These are phyloP conservation scores for Aphanocladium album DNA, from an alignment of 2,329 filamentous ascomycete species.

Conservation along the genomic window DNA sequence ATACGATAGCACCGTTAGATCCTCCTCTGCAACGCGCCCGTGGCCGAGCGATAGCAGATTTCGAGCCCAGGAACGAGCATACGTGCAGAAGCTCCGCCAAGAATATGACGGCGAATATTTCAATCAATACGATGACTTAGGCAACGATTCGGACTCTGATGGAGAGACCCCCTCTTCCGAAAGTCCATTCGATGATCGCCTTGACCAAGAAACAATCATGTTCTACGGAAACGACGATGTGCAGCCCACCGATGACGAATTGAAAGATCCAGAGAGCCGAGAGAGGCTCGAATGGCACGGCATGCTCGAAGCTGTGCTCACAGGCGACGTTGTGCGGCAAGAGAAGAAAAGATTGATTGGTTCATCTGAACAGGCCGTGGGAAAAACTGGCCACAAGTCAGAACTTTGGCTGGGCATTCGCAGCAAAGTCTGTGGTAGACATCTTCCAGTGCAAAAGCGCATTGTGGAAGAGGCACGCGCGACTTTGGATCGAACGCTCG, in stretches of 20 bases:
- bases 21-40: slow-evolving; percentile 49
- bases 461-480: slow-evolving; percentile 81
- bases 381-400: slow-evolving; percentile 63
- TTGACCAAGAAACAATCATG: slow-evolving; percentile 87
- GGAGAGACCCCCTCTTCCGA: slow-evolving; percentile 87
- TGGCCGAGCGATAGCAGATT: slow-evolving; percentile 40
- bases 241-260: slow-evolving; percentile 82
- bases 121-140: slow-evolving; percentile 58
- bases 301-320: slow-evolving; percentile 93
- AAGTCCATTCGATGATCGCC: slow-evolving; percentile 75
- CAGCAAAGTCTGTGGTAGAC: slow-evolving; percentile 77
- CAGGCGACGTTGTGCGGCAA: slow-evolving; percentile 93
- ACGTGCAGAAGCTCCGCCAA: slow-evolving; percentile 85
- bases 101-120: slow-evolving; percentile 64
- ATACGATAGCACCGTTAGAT: slow-evolving; percentile 40
- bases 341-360: slow-evolving; percentile 95
- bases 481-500: slow-evolving; percentile 68
- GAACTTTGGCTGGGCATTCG: slow-evolving; percentile 87
- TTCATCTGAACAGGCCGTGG: slow-evolving; percentile 54
- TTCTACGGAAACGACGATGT: slow-evolving; percentile 89
- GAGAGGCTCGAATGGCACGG: slow-evolving; percentile 96
- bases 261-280: slow-evolving; percentile 80
- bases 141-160: slow-evolving; percentile 78
- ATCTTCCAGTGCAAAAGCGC: slow-evolving; percentile 76
- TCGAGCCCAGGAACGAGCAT: slow-evolving; percentile 79